Evolutionary conservation across 768 basidiomycete genomes (phyloP).

Genomic region (Kwoniella europaea): DNA sequence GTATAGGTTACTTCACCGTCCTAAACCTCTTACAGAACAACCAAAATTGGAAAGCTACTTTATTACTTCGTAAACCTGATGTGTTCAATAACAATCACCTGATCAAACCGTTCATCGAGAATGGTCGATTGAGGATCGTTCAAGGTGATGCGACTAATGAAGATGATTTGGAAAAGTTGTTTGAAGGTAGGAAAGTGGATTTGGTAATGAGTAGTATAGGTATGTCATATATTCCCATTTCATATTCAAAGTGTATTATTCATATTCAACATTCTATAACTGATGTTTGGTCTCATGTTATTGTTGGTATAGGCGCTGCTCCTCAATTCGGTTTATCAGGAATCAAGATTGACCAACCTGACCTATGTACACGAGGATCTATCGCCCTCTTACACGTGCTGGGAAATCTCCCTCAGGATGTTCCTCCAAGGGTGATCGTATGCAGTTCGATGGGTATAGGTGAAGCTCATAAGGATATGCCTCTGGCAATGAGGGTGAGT

Average conservation of each 20-base stretch:
- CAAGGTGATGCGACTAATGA: slow-evolving; percentile 33
- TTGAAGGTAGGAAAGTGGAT: slow-evolving; percentile 28
- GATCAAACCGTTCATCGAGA: slow-evolving; percentile 18
- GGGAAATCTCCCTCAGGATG: neutral
- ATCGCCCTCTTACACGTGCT: slow-evolving; percentile 25
- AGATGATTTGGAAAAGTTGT: slow-evolving; percentile 21
- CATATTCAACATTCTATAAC: no score
- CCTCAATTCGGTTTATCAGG: slow-evolving; percentile 22
- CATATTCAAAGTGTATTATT: no score
- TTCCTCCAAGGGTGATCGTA: slow-evolving; percentile 21
- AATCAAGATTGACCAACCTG: slow-evolving; percentile 31
- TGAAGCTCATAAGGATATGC: slow-evolving; percentile 31
- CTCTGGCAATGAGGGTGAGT: slow-evolving; percentile 30
- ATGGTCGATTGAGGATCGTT: slow-evolving; percentile 19
- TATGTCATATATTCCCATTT: no score
- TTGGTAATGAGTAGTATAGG: slow-evolving; percentile 36
- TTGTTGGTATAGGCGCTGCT: slow-evolving; percentile 27
- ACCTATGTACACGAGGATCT: slow-evolving; percentile 24
- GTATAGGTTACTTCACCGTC: slow-evolving; percentile 21
- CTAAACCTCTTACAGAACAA: slow-evolving; percentile 12
- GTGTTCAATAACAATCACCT: slow-evolving; percentile 11
- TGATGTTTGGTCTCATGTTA: no score
- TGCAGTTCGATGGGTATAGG: slow-evolving; percentile 36
- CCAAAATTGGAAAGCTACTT: slow-evolving; percentile 10
- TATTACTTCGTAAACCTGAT: slow-evolving; percentile 34